These are phyloP conservation scores for Pterocarpus santalinus DNA, from an alignment of 306 rosid genomes.

Conservation along the genomic window DNA sequence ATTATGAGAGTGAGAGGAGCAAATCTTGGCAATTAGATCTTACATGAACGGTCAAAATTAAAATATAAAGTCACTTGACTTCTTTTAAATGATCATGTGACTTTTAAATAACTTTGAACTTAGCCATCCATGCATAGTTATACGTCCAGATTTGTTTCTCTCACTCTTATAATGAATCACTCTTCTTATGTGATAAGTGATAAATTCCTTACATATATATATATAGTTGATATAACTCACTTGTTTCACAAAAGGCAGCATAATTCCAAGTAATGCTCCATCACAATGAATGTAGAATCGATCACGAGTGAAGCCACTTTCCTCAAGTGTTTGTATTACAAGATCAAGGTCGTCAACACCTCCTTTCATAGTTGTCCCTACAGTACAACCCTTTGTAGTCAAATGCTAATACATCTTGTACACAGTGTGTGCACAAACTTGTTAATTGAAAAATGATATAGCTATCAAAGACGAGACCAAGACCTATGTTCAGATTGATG, in stretches of 20 bases:
- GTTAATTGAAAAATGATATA: neutral
- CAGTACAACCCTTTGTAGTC: neutral
- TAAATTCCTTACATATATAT: too few relatives aligned
- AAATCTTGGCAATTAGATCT: too few relatives aligned
- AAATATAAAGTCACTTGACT: too few relatives aligned
- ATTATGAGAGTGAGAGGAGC: too few relatives aligned
- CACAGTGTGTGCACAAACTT: neutral
- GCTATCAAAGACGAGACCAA: neutral
- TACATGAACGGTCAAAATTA: too few relatives aligned
- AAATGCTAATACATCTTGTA: neutral
- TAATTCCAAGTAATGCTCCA: conserved; percentile 75
- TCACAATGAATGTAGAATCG: conserved; percentile 83
- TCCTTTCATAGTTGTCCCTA: conserved; percentile 83
- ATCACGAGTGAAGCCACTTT: conserved; percentile 63
- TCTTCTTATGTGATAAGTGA: too few relatives aligned
- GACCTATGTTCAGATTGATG: conserved; percentile 77
- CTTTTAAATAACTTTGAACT: too few relatives aligned
- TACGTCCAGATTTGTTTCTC: too few relatives aligned
- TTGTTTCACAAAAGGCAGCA: conserved; percentile 73
- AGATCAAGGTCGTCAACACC: conserved; percentile 74
- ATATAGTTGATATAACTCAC: conserved; percentile 26
- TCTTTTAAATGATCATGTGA: too few relatives aligned
- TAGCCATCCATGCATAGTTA: too few relatives aligned
- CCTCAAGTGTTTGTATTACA: conserved; percentile 61
- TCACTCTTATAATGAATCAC: too few relatives aligned